Percentiles rank a stretch among this genome's conserved stretches.
phyloP scores from a whole-genome alignment of 169 alveolate genomes.

The Eimeria maxima region DNA sequence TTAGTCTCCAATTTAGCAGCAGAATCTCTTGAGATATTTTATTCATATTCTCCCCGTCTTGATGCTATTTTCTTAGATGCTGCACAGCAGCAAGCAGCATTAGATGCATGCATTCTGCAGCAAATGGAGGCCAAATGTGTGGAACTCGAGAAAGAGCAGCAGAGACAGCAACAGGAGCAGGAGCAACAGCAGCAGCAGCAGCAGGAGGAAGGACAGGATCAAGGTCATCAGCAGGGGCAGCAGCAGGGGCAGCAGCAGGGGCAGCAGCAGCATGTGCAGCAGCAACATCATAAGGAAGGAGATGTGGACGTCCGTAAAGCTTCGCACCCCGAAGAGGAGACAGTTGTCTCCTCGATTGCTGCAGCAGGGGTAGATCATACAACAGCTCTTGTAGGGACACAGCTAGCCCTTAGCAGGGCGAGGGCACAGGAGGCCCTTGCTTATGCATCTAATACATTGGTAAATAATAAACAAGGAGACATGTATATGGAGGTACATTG shows the following conservation, averaged over 20 bases:
- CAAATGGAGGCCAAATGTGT: slow-evolving; percentile 55
- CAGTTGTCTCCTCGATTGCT: not conserved
- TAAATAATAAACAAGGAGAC: slow-evolving; percentile 4
- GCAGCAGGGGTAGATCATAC: slow-evolving; percentile 46
- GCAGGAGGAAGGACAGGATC: not conserved
- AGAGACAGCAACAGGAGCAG: slow-evolving; percentile 55
- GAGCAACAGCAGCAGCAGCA: slow-evolving; percentile 54
- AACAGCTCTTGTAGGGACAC: slow-evolving; percentile 37
- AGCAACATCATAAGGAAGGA: not conserved
- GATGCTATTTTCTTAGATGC: slow-evolving; percentile 32
- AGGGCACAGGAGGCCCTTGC: slow-evolving; percentile 58
- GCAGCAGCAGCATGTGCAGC: not conserved
- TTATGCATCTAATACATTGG: not conserved
- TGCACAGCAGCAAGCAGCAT: slow-evolving; percentile 26
- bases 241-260: slow-evolving; percentile 58
- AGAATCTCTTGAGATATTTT: slow-evolving; percentile 70
- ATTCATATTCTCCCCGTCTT: slow-evolving; percentile 42
- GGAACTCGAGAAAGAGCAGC: slow-evolving; percentile 70
- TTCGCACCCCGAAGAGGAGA: slow-evolving; percentile 17
- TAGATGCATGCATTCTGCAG: slow-evolving; percentile 45
- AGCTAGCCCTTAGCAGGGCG: slow-evolving; percentile 48
- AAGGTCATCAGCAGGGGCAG: not conserved
- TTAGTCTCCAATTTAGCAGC: slow-evolving; percentile 54
- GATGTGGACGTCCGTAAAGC: not conserved
- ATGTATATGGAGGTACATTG: slow-evolving; percentile 40